phyloP scores from a whole-genome alignment of 1,284 basidiomycete genomes.

The Ceraceosorus guamensis region DNA sequence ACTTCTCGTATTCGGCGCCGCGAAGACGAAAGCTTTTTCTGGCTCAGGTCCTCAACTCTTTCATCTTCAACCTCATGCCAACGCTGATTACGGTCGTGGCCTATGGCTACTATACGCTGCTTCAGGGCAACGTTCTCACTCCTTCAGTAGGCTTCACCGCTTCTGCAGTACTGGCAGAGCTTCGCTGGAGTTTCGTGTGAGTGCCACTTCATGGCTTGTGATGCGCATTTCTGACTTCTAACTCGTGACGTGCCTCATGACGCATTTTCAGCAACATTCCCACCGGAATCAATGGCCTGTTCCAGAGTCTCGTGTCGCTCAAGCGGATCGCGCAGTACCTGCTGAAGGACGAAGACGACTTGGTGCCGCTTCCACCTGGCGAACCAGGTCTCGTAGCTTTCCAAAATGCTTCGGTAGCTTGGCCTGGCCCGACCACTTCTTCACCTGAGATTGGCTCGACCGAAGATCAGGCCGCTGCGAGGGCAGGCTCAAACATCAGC shows the following conservation, averaged over 20 bases:
- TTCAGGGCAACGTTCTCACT: constrained; percentile 3
- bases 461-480: neutral
- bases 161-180: constrained; percentile 10
- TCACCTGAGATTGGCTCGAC: neutral
- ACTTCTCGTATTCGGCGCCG: constrained; percentile 5
- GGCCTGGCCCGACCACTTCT: neutral
- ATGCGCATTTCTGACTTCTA: too few relatives aligned
- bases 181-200: constrained; percentile 1
- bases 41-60: constrained; percentile 15
- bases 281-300: constrained; percentile 25
- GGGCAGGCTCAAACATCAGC: neutral
- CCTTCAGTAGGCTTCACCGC: constrained; percentile 18
- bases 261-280: constrained; percentile 4
- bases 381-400: too few relatives aligned
- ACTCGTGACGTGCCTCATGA: too few relatives aligned
- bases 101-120: constrained; percentile 4
- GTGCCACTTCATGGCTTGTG: too few relatives aligned
- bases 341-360: constrained; percentile 67
- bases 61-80: constrained; percentile 24
- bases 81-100: constrained; percentile 15
- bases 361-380: neutral
- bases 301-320: constrained; percentile 65
- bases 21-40: constrained; percentile 11
- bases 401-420: neutral
- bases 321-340: constrained; percentile 74